Base-by-base conservation (phyloP, 2,329 filamentous ascomycete genomes). In the Apiospora rasikravindrae region DNA sequence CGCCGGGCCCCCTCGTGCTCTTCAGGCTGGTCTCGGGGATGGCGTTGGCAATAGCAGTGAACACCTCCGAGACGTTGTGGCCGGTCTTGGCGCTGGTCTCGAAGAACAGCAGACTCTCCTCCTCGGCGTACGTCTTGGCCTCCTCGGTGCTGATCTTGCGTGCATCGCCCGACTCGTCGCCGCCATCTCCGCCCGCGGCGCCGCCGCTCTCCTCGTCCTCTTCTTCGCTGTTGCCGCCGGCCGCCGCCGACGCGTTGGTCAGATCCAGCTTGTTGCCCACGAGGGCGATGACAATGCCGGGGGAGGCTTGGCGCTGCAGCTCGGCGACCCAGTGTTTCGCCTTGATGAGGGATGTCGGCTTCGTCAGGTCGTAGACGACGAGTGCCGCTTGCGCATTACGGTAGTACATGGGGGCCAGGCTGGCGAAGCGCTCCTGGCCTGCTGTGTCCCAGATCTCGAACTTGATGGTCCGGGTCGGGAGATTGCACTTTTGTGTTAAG, bases 301-400 rank as follows among this genome's bases (percentile, higher is more conserved):
- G 96, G 14, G 93, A 96, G 1, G 96, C 96, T 85, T 99, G 96
- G 80, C 96, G 91, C 86, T 98, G 96, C 72, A 99, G 89, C 85
- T 99, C 96, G 71, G 96, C 96, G 71, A 99, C 95, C 96, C 96
- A 99, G 88, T 98, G 96, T 86, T 97, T 97, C 70, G 96, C 96
- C 86, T 99, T 98, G 84, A 94, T 91, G 77, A 99, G 91, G 67
- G 95, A 98, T 69, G 94, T 96, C 61, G 95, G 93, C 84, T 98
- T 98, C 74, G 96, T 99, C 78, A 99, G 92, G 82, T 99, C 96
- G 90, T 98, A 99, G 82, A 98, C 96, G 74, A 99, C 96, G 77
- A 99, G 93, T 19, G 96, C 96, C 75, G 95, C 95, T 86, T 98
- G 96, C 69, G 96, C 96, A 82, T 99, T 98, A 84, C 96, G 95